Conservation (phyloP, 129 eudicot species). For the Lactuca sativa region DNA sequence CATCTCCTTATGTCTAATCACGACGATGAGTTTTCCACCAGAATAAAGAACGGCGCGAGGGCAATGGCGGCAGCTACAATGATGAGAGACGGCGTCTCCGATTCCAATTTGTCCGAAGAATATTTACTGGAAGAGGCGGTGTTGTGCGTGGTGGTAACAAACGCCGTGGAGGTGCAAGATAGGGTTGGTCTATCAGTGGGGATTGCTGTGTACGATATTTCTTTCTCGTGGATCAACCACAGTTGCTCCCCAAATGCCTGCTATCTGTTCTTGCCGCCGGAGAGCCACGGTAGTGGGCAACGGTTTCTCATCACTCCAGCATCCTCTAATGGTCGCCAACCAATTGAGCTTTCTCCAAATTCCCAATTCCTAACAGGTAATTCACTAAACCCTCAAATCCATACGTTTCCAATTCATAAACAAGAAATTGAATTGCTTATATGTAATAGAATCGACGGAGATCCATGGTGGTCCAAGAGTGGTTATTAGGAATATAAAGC, state of each 20-base stretch:
- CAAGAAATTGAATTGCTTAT: background rate
- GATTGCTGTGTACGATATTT: conserved; percentile 49
- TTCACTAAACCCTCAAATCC: background rate
- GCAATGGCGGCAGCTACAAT: conserved; percentile 39
- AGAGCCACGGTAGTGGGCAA: background rate
- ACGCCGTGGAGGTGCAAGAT: conserved; percentile 74
- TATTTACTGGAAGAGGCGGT: conserved; percentile 46
- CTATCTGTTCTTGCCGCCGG: conserved; percentile 40
- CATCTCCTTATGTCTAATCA: conserved; percentile 7
- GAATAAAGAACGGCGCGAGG: conserved; percentile 48
- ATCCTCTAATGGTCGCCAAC: background rate
- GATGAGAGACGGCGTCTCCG: conserved; percentile 17
- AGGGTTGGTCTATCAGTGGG: conserved; percentile 45
- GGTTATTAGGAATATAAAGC: conserved; percentile 53
- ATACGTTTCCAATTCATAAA: background rate
- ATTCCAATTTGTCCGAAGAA: background rate
- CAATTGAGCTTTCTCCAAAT: background rate
- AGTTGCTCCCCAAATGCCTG: conserved; percentile 78
- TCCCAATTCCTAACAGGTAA: conserved; percentile 16
- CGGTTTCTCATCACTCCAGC: conserved; percentile 32
- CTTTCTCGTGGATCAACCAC: conserved; percentile 79
- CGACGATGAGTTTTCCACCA: conserved; percentile 25
- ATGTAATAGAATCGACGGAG: conserved; percentile 26
- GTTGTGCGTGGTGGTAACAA: conserved; percentile 57
- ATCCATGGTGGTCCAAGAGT: conserved; percentile 57